Evolutionary conservation across 1,284 basidiomycete species (phyloP).

Genomic region (Tausonia pullulans): DNA sequence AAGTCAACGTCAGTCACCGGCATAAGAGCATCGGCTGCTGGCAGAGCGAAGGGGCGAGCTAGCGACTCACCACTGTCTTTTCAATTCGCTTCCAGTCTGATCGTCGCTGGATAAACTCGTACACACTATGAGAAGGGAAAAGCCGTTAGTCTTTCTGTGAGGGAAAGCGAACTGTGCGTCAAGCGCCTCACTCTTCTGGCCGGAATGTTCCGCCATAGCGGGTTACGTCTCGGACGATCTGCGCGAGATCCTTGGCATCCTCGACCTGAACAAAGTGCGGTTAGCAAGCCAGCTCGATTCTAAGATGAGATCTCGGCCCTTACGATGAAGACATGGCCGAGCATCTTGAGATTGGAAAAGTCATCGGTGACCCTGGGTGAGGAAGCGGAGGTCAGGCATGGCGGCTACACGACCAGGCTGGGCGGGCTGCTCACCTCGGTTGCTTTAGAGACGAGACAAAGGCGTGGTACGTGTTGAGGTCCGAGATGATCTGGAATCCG

Average conservation of each 20-base stretch:
- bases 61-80: constrained; percentile 59
- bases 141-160: neutral
- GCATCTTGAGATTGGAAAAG: constrained; percentile 89
- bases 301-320: constrained; percentile 18
- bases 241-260: constrained; percentile 85
- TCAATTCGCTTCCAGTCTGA: constrained; percentile 97
- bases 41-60: neutral
- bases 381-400: constrained; percentile 38
- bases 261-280: constrained; percentile 39
- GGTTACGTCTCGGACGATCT: constrained; percentile 87
- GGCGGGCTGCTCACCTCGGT: constrained; percentile 34
- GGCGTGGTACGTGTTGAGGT: constrained; percentile 81
- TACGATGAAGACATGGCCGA: constrained; percentile 84
- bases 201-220: constrained; percentile 84
- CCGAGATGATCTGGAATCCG: constrained; percentile 91
- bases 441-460: constrained; percentile 72
- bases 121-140: constrained; percentile 46
- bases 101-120: constrained; percentile 83
- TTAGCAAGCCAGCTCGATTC: too few species aligned
- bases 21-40: too few species aligned
- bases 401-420: too few species aligned
- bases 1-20: neutral
- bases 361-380: constrained; percentile 55
- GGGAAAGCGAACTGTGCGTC: neutral
- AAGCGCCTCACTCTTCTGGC: constrained; percentile 58